These are phyloP conservation scores for Wickerhamomyces chambardii DNA, from an alignment of 805 yeast genomes.

Conservation along the genomic window DNA sequence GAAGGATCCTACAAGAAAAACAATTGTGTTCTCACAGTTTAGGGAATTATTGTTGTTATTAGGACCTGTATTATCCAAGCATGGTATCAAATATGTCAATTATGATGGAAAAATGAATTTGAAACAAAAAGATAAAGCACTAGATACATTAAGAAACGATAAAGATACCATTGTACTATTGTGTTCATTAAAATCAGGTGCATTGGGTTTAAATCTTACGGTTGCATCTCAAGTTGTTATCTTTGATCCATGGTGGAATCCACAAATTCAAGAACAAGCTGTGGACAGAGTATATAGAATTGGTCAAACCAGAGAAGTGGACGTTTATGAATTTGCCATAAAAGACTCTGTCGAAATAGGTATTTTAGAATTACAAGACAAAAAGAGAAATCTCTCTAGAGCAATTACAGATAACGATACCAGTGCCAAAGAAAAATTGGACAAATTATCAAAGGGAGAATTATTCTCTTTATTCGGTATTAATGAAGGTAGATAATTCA, in stretches of 20 bases:
- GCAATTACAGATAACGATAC: slow-evolving; percentile 59
- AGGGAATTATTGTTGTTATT: slow-evolving; percentile 23
- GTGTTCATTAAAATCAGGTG: slow-evolving; percentile 82
- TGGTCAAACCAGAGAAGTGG: slow-evolving; percentile 70
- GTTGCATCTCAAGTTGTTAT: slow-evolving; percentile 74
- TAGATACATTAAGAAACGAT: slow-evolving; percentile 21
- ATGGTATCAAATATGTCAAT: slow-evolving; percentile 21
- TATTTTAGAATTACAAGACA: slow-evolving; percentile 77
- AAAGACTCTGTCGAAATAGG: slow-evolving; percentile 73
- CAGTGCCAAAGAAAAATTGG: slow-evolving; percentile 49
- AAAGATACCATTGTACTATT: slow-evolving; percentile 34
- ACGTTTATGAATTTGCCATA: slow-evolving; percentile 68
- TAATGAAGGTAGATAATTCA: not conserved
- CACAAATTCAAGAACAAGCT: slow-evolving; percentile 83
- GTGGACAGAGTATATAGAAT: slow-evolving; percentile 87
- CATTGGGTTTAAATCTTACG: slow-evolving; percentile 83
- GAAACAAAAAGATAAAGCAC: slow-evolving; percentile 19
- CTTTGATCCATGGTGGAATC: slow-evolving; percentile 98
- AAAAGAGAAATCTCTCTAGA: slow-evolving; percentile 66
- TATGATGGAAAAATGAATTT: slow-evolving; percentile 28
- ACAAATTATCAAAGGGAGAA: slow-evolving; percentile 28
- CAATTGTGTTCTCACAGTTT: slow-evolving; percentile 37
- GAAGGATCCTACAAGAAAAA: slow-evolving; percentile 25
- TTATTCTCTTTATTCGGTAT: not conserved
- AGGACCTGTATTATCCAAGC: slow-evolving; percentile 17